phyloP scores from a whole-genome alignment of 164 flowering plant species.

The Sextonia rubra region DNA sequence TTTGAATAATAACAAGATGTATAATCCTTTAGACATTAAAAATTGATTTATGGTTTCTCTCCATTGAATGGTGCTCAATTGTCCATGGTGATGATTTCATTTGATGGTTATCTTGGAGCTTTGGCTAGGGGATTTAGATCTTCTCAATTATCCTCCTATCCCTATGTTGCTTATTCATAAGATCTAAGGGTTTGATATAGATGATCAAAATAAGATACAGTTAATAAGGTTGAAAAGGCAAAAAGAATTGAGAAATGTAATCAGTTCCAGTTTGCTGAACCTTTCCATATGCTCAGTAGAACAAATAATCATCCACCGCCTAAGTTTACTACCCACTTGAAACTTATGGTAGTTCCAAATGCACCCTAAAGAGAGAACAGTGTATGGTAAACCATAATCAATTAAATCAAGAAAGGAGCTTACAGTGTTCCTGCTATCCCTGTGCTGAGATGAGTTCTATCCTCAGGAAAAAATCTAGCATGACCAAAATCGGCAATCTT shows the following conservation, averaged over 20 bases:
- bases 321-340: neutral
- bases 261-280: neutral
- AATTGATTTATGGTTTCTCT: no score
- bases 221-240: no score
- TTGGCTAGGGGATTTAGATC: no score
- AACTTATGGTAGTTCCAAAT: neutral
- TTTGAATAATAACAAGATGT: no score
- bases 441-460: slow-evolving; percentile 61
- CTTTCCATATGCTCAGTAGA: neutral
- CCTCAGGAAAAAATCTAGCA: slow-evolving; percentile 62
- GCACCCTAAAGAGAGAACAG: neutral
- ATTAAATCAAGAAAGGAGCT: slow-evolving; percentile 18
- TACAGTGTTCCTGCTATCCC: slow-evolving; percentile 81
- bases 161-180: no score
- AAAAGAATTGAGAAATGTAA: neutral
- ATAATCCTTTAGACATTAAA: no score
- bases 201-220: no score
- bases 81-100: no score
- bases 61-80: no score
- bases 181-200: no score
- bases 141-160: no score
- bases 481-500: slow-evolving; percentile 88
- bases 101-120: no score
- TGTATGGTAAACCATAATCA: neutral
- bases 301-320: neutral